Evolutionary conservation across 2,329 filamentous ascomycete genomes (phyloP), one percentile per base, ranked within the genome.

Genomic region (Colletotrichum ledebouriae): DNA sequence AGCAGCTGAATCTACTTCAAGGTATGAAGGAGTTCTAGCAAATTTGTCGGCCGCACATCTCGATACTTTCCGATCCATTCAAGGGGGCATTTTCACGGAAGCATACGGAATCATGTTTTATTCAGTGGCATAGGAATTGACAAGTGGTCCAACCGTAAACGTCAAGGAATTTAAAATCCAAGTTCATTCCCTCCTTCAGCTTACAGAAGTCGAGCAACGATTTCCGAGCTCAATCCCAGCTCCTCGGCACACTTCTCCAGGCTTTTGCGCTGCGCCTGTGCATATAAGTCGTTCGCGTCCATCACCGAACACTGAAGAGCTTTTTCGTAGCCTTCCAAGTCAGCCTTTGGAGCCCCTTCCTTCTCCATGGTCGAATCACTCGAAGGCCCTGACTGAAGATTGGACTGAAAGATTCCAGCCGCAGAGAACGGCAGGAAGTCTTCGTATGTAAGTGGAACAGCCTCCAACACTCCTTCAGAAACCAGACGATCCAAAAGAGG

Each of bases 401-500:
- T 85, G 0, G 82, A 84, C 44, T 79, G 79, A 69, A 85, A 85
- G 44, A 87, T 87, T 0, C 84, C 84, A 0, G 83, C 85, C 0
- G 85, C 85, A 1, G 83, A 85, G 2, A 87, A 73, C 0, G 85
- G 85, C 4, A 87, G 74, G 55, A 87, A 87, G 61, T 87, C 85
- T 65, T 87, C 85, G 63, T 87, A 87, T 0, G 81, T 85, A 17
- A 87, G 79, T 2, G 85, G 82, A 3, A 78, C 72, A 5, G 76
- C 77, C 44, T 76, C 71, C 0, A 86, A 42, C 3, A 77, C 29
- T 0, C 78, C 77, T 0, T 74, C 57, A 2, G 72, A 61, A 2
- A 85, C 58, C 1, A 84, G 75, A 1, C 73, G 52, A 1, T 78
- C 73, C 1, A 82, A 20, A 1, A 67, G 20, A 1, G 22, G 12